phyloP scores from a whole-genome alignment of 305 asterid genomes.

The Fraxinus sp. region DNA sequence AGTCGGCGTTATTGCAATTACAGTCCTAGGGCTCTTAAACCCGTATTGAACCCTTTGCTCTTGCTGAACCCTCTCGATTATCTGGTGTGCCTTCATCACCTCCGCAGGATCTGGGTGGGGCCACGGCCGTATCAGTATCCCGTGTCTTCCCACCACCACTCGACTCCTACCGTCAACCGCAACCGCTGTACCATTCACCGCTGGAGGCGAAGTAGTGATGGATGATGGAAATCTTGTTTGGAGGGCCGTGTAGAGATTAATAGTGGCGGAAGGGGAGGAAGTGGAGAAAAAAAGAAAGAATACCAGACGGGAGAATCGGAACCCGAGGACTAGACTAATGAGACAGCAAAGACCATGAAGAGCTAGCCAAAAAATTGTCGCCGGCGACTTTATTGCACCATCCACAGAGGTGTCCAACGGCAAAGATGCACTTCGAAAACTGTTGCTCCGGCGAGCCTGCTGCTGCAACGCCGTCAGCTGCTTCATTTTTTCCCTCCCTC shows the following conservation, averaged over 20 bases:
- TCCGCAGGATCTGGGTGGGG: conserved; percentile 96
- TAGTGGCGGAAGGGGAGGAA: conserved; percentile 39
- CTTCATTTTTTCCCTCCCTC: conserved; percentile 40
- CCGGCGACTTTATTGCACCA: conserved; percentile 68
- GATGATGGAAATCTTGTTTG: conserved; percentile 25
- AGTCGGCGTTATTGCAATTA: conserved; percentile 85
- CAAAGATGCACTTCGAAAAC: conserved; percentile 59
- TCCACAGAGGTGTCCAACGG: conserved; percentile 66
- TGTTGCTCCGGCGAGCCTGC: conserved; percentile 78
- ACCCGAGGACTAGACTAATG: conserved; percentile 79
- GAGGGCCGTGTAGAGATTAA: conserved; percentile 39
- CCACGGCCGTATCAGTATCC: conserved; percentile 90
- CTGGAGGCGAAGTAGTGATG: conserved; percentile 28
- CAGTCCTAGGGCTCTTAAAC: conserved; percentile 65
- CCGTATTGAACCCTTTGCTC: conserved; percentile 88
- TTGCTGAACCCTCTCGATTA: conserved; percentile 80
- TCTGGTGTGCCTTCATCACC: conserved; percentile 86
- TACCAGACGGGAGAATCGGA: conserved; percentile 81
- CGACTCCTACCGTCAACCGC: conserved; percentile 40
- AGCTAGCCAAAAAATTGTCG: conserved; percentile 68
- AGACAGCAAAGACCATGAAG: conserved; percentile 81
- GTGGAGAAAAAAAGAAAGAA: conserved; percentile 66
- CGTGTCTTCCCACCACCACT: conserved; percentile 96
- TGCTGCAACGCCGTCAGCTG: conserved; percentile 71
- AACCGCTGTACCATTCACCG: conserved; percentile 30